phyloP scores from a whole-genome alignment of 495 filamentous ascomycete genomes.

The Saxispiralis lemnorum region DNA sequence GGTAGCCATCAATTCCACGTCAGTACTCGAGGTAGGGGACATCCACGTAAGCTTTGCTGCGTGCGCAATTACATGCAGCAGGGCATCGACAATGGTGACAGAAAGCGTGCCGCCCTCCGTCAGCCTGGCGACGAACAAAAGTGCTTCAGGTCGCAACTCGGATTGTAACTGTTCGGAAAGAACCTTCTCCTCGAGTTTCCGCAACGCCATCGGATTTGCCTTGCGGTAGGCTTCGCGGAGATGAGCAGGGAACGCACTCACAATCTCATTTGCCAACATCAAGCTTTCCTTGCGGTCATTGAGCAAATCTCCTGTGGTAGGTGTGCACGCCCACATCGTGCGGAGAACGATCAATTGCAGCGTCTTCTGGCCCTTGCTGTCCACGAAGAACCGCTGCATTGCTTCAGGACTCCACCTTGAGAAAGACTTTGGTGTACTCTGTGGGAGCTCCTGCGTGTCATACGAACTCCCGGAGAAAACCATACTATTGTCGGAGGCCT shows the following conservation, averaged over 20 bases:
- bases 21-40: background rate
- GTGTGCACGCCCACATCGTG: constrained; percentile 35
- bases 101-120: constrained; percentile 2
- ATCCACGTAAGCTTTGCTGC: background rate
- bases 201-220: constrained; percentile 26
- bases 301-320: constrained; percentile 23
- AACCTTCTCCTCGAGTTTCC: constrained; percentile 37
- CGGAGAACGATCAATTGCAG: constrained; percentile 36
- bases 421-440: constrained; percentile 1
- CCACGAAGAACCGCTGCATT: constrained; percentile 10
- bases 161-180: constrained; percentile 23
- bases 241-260: constrained; percentile 27
- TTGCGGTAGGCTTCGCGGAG: constrained; percentile 31
- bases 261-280: constrained; percentile 32
- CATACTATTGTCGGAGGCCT: background rate
- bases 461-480: constrained; percentile 1
- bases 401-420: constrained; percentile 1
- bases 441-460: constrained; percentile 12
- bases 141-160: constrained; percentile 24
- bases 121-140: constrained; percentile 7
- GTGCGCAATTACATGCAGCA: constrained; percentile 1
- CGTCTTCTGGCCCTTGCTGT: constrained; percentile 32
- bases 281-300: constrained; percentile 32
- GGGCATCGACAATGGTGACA: constrained; percentile 1
- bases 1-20: background rate